Evolutionary conservation across 2,329 filamentous ascomycete species (phyloP).

Genomic region (Periconia sp.): DNA sequence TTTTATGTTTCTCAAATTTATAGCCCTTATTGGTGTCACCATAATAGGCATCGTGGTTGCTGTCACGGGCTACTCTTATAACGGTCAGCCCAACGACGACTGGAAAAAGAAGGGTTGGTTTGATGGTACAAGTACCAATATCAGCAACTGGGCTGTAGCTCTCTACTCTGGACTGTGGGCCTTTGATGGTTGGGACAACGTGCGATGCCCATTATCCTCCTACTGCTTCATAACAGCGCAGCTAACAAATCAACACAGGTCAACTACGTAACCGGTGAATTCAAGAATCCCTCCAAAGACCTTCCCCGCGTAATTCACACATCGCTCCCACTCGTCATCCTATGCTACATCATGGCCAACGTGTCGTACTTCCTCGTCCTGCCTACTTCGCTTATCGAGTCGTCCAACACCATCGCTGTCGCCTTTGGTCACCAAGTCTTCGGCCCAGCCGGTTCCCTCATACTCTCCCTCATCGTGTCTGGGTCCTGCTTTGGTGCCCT

Average conservation of each 20-base stretch:
- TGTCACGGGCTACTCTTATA: conserved; percentile 76
- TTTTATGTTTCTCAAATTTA: conserved; percentile 97
- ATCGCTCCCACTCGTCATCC: conserved; percentile 90
- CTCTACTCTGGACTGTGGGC: conserved; percentile 96
- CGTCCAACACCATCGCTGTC: conserved; percentile 92
- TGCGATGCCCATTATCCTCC: conserved; percentile 51
- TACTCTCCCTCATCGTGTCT: conserved; percentile 86
- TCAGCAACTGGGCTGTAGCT: conserved; percentile 88
- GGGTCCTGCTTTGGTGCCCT: conserved; percentile 92
- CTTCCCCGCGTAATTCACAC: conserved; percentile 95
- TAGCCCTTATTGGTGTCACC: conserved; percentile 83
- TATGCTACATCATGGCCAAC: conserved; percentile 88
- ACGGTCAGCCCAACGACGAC: conserved; percentile 73
- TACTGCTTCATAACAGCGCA: neutral
- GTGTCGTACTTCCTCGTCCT: conserved; percentile 93
- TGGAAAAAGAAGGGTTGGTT: conserved; percentile 94
- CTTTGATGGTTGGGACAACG: conserved; percentile 98
- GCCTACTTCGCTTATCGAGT: conserved; percentile 76
- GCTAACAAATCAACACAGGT: conserved; percentile 58
- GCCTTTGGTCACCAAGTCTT: conserved; percentile 91
- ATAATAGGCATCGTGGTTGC: conserved; percentile 89
- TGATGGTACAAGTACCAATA: conserved; percentile 75
- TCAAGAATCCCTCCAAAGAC: conserved; percentile 86
- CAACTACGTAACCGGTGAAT: conserved; percentile 97
- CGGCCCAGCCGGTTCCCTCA: conserved; percentile 75